These are phyloP conservation scores for Dothiorella sarmentorum DNA, from an alignment of 2,329 filamentous ascomycete species.

Conservation along the genomic window DNA sequence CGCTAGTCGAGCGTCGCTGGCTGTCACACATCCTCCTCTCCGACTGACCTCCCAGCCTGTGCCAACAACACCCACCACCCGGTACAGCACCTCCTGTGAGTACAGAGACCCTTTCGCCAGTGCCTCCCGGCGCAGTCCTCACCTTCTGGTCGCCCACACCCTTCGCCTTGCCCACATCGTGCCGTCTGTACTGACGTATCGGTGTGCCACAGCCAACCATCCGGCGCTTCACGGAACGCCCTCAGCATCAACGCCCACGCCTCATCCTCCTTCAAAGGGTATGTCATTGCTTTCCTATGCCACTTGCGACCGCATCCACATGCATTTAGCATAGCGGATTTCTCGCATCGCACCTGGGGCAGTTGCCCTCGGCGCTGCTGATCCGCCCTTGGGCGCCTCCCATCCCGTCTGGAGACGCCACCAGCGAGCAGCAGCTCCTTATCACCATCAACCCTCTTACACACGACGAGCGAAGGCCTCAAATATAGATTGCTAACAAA, in stretches of 20 bases:
- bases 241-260: constrained; percentile 30
- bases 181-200: constrained; percentile 16
- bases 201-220: constrained; percentile 27
- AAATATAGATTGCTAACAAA: constrained; percentile 11
- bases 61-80: constrained; percentile 7
- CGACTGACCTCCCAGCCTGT: constrained; percentile 18
- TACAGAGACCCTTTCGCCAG: constrained; percentile 3
- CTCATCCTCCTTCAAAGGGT: constrained; percentile 28
- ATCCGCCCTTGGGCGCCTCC: constrained; percentile 30
- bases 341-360: constrained; percentile 21
- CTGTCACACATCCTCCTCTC: constrained; percentile 19
- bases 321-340: constrained; percentile 20
- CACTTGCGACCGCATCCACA: constrained; percentile 31
- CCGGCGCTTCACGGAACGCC: constrained; percentile 36
- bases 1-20: constrained; percentile 19
- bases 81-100: not conserved
- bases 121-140: not conserved
- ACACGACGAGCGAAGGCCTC: not conserved
- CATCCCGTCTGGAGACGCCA: constrained; percentile 30
- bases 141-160: not conserved
- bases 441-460: constrained; percentile 1
- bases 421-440: constrained; percentile 17
- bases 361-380: constrained; percentile 21
- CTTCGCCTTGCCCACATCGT: constrained; percentile 2
- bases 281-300: constrained; percentile 30